These are phyloP conservation scores for Cucumis hystrix DNA, from an alignment of 306 rosid genomes.

Conservation along the genomic window DNA sequence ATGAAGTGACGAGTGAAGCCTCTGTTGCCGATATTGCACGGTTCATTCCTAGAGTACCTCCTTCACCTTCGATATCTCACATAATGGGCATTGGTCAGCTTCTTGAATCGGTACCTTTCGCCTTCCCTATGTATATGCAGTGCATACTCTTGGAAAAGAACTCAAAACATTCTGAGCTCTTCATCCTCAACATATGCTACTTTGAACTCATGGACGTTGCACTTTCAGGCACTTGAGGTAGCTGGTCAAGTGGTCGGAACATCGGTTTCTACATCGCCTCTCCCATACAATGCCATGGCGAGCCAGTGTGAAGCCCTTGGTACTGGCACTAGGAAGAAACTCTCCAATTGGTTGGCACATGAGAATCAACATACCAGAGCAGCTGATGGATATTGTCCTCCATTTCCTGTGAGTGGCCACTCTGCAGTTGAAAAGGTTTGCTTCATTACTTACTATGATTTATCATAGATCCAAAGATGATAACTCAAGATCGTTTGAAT, in stretches of 20 bases:
- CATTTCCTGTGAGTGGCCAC: neutral
- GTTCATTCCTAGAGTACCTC: slow-evolving; percentile 52
- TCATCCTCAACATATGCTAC: neutral
- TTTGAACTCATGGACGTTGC: neutral
- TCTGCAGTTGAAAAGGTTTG: slow-evolving; percentile 6
- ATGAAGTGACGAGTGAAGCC: slow-evolving; percentile 72
- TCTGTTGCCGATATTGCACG: slow-evolving; percentile 62
- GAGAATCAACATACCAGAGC: slow-evolving; percentile 40
- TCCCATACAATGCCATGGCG: slow-evolving; percentile 89
- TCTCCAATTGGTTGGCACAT: slow-evolving; percentile 77
- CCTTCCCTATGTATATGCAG: neutral
- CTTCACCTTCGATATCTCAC: slow-evolving; percentile 42
- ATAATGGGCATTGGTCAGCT: slow-evolving; percentile 91
- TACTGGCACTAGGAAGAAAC: slow-evolving; percentile 73
- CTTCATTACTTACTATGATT: neutral
- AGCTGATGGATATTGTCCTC: slow-evolving; percentile 17
- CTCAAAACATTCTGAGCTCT: neutral
- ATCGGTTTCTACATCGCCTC: slow-evolving; percentile 62
- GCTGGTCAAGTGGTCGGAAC: slow-evolving; percentile 95
- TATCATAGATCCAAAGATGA: neutral
- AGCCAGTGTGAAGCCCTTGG: slow-evolving; percentile 93
- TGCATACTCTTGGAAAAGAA: neutral
- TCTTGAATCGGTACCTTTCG: slow-evolving; percentile 60
- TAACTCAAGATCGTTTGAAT: neutral
- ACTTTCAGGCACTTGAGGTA: slow-evolving; percentile 76